Evolutionary conservation across 2,329 filamentous ascomycete genomes (phyloP).

Genomic region (Alternaria longipes): DNA sequence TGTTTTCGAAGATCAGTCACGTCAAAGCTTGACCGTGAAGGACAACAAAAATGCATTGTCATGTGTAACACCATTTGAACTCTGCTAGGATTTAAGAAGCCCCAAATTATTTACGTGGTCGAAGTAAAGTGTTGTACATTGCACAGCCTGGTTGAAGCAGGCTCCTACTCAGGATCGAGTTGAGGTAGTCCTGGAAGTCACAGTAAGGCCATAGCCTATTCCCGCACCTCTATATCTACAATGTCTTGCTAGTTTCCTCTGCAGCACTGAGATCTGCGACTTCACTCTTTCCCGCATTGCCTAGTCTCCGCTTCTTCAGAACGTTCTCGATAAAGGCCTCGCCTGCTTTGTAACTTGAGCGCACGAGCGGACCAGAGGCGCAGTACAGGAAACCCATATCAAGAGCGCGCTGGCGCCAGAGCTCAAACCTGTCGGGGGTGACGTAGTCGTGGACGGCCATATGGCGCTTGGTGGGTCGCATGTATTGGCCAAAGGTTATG

Average conservation of each 20-base stretch:
- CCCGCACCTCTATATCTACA: background rate
- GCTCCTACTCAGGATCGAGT: background rate
- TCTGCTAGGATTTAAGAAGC: background rate
- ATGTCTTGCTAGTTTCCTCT: slow-evolving; percentile 8
- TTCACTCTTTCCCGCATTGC: slow-evolving; percentile 18
- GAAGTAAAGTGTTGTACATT: background rate
- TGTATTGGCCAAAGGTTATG: slow-evolving; percentile 99
- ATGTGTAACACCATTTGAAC: background rate
- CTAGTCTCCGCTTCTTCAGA: slow-evolving; percentile 71
- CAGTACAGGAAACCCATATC: slow-evolving; percentile 98
- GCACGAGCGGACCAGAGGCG: slow-evolving; percentile 89
- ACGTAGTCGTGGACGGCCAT: slow-evolving; percentile 97
- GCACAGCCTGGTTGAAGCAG: slow-evolving; percentile 13
- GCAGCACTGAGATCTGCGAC: slow-evolving; percentile 20
- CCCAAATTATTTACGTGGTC: background rate
- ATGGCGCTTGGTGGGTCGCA: slow-evolving; percentile 97
- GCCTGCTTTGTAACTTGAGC: slow-evolving; percentile 96
- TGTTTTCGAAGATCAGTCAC: background rate
- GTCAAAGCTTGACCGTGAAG: background rate
- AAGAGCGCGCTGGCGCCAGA: slow-evolving; percentile 87
- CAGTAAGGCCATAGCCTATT: background rate
- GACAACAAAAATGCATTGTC: background rate
- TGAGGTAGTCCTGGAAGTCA: background rate
- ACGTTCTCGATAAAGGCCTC: slow-evolving; percentile 99
- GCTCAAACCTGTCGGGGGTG: slow-evolving; percentile 87